phyloP scores from a whole-genome alignment of 1,139 yeast genomes.

The Entelexis paramagnoliae region DNA sequence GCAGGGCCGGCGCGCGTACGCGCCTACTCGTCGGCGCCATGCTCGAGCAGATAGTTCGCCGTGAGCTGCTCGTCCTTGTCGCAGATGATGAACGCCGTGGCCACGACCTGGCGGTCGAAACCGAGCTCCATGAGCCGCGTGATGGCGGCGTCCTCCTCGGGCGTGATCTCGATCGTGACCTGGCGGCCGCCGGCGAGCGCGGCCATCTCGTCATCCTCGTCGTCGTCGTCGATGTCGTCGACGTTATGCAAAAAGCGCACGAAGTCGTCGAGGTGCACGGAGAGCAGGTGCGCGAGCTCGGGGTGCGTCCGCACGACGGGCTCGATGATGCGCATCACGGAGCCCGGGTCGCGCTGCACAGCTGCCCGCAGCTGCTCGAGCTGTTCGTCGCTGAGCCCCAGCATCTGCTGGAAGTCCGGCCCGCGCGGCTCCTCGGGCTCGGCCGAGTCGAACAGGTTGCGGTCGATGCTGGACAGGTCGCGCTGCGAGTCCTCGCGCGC shows the following conservation, averaged over 20 bases:
- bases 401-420: constrained; percentile 26
- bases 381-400: constrained; percentile 37
- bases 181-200: constrained; percentile 33
- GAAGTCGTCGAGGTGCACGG: constrained; percentile 79
- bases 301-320: constrained; percentile 80
- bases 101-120: constrained; percentile 73
- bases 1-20: neutral
- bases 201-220: constrained; percentile 35
- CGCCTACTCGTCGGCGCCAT: constrained; percentile 29
- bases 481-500: neutral
- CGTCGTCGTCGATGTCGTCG: constrained; percentile 32
- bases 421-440: constrained; percentile 19
- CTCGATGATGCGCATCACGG: constrained; percentile 73
- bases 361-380: constrained; percentile 61
- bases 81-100: constrained; percentile 95
- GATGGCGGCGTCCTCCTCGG: constrained; percentile 81
- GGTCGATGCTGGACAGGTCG: constrained; percentile 30
- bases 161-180: constrained; percentile 52
- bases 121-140: constrained; percentile 84
- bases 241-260: constrained; percentile 54
- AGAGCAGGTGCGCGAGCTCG: constrained; percentile 64
- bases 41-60: constrained; percentile 70
- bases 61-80: constrained; percentile 96
- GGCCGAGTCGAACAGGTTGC: constrained; percentile 30
- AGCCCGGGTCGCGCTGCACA: constrained; percentile 78